phyloP scores from a whole-genome alignment of 306 rosid genomes.

The Dalbergia cultrata region DNA sequence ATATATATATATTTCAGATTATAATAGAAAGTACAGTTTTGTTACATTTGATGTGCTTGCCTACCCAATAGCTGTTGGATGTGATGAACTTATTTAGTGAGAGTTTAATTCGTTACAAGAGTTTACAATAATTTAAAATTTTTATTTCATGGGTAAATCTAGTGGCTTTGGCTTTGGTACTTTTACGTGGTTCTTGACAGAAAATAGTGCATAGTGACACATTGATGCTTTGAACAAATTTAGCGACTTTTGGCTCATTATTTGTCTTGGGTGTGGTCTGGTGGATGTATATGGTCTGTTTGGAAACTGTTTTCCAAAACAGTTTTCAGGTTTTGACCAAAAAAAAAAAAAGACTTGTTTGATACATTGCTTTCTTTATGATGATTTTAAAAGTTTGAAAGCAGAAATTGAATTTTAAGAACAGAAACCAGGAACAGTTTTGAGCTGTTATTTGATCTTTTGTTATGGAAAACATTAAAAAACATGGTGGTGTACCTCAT shows the following conservation, averaged over 20 bases:
- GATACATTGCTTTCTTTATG: too few relatives aligned
- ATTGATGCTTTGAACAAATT: not conserved
- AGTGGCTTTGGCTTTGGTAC: not conserved
- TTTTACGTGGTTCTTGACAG: not conserved
- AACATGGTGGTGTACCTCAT: too few relatives aligned
- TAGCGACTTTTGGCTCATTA: not conserved
- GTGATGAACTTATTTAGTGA: not conserved
- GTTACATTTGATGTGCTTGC: not conserved
- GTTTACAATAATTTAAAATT: too few relatives aligned
- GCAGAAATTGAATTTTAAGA: too few relatives aligned
- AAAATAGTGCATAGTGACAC: not conserved
- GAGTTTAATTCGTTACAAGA: not conserved
- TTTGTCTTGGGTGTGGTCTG: not conserved
- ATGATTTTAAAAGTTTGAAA: too few relatives aligned
- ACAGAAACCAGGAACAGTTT: too few relatives aligned
- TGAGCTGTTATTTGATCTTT: too few relatives aligned
- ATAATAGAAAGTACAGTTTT: not conserved
- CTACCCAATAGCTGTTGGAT: not conserved
- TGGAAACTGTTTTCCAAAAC: too few relatives aligned
- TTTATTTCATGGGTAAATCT: not conserved
- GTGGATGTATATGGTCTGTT: not conserved
- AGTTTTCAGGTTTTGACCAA: too few relatives aligned
- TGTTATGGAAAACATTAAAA: too few relatives aligned
- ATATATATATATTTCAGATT: not conserved
- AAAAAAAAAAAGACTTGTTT: too few relatives aligned